These are phyloP conservation scores for Fusarium sp. DNA, from an alignment of 2,329 filamentous ascomycete species.

Conservation along the genomic window DNA sequence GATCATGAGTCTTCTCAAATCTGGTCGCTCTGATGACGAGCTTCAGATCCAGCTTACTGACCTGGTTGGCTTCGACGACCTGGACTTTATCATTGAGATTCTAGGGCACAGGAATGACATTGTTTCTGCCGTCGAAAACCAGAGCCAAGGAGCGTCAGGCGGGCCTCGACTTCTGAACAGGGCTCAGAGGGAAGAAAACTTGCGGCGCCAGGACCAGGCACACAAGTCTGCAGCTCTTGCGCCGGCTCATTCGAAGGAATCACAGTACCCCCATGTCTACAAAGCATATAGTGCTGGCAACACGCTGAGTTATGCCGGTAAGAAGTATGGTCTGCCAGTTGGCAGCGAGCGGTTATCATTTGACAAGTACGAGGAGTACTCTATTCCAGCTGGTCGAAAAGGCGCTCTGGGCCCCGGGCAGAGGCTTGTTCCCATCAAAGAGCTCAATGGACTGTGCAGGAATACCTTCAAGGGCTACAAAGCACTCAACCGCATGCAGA, in stretches of 20 bases:
- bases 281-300: constrained; percentile 85
- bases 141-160: constrained; percentile 48
- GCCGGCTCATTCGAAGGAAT: constrained; percentile 74
- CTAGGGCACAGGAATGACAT: constrained; percentile 79
- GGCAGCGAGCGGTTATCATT: constrained; percentile 76
- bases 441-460: constrained; percentile 87
- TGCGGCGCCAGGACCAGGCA: constrained; percentile 78
- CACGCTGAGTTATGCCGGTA: constrained; percentile 79
- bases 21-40: constrained; percentile 77
- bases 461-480: constrained; percentile 97
- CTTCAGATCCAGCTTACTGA: constrained; percentile 92
- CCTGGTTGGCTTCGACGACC: constrained; percentile 88
- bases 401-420: constrained; percentile 77
- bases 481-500: constrained; percentile 96
- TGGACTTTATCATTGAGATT: constrained; percentile 93
- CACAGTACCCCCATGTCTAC: constrained; percentile 94
- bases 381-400: constrained; percentile 82
- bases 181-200: constrained; percentile 78
- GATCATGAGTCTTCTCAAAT: constrained; percentile 76
- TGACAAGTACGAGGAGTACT: constrained; percentile 88
- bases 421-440: constrained; percentile 78
- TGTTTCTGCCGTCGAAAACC: constrained; percentile 55
- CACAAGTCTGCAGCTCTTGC: constrained; percentile 82
- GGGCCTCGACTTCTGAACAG: constrained; percentile 71
- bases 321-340: constrained; percentile 81